phyloP scores from a whole-genome alignment of 805 yeast species.

The Candida adriatica region DNA sequence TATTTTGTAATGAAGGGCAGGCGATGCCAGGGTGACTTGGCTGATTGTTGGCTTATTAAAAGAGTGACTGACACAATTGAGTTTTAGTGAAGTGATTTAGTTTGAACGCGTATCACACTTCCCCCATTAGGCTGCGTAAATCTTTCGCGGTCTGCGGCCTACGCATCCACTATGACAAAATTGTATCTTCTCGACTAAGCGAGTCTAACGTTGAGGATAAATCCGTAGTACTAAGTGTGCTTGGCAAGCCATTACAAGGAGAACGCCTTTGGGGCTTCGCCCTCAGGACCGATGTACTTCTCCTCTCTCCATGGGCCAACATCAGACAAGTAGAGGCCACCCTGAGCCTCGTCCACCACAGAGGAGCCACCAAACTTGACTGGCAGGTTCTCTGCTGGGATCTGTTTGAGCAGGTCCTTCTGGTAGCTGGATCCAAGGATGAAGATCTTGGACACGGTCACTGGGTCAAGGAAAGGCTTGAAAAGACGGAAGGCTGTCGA shows the following conservation, averaged over 20 bases:
- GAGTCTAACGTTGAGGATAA: too few species aligned
- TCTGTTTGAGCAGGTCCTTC: constrained; percentile 81
- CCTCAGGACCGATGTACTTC: constrained; percentile 87
- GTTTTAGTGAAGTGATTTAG: too few species aligned
- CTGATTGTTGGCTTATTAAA: too few species aligned
- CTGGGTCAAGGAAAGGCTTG: constrained; percentile 95
- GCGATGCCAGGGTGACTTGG: too few species aligned
- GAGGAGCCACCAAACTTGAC: constrained; percentile 83
- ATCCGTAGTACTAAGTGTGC: too few species aligned
- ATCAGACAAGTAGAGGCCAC: constrained; percentile 83
- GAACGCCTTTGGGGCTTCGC: constrained; percentile 73
- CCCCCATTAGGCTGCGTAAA: too few species aligned
- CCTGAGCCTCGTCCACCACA: constrained; percentile 54
- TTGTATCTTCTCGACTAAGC: too few species aligned
- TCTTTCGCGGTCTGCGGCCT: too few species aligned
- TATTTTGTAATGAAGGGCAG: too few species aligned
- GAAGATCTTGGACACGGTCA: constrained; percentile 90
- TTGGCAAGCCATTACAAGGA: constrained; percentile 10
- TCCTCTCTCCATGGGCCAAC: constrained; percentile 97
- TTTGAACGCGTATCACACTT: too few species aligned
- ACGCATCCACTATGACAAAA: too few species aligned
- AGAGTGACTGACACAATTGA: too few species aligned
- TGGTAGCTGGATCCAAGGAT: constrained; percentile 76
- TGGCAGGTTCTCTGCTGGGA: constrained; percentile 91
- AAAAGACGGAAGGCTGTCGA: constrained; percentile 87